Conservation (phyloP, 495 filamentous ascomycete genomes). For the Glarea lozoyensis region DNA sequence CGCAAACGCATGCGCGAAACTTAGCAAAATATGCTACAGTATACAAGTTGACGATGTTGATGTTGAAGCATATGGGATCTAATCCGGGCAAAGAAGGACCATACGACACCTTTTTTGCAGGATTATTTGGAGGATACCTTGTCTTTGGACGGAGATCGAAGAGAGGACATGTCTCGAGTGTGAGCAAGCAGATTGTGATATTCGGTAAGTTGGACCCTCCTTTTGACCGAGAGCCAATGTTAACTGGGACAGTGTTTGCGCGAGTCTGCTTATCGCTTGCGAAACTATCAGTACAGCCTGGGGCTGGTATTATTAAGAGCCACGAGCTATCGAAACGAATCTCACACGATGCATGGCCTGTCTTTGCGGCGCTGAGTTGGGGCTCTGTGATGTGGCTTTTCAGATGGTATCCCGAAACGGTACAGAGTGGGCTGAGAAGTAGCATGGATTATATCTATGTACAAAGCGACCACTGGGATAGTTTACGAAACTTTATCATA, state of each 20-base stretch:
- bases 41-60: constrained; percentile 74
- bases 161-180: constrained; percentile 57
- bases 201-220: constrained; percentile 37
- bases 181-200: constrained; percentile 97
- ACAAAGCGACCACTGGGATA: constrained; percentile 77
- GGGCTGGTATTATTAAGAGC: constrained; percentile 29
- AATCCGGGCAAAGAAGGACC: constrained; percentile 52
- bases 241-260: constrained; percentile 58
- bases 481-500: constrained; percentile 65
- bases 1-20: constrained; percentile 83
- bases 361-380: constrained; percentile 86
- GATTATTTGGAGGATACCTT: constrained; percentile 80
- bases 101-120: constrained; percentile 83
- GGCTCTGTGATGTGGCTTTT: constrained; percentile 93
- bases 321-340: constrained; percentile 32
- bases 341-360: constrained; percentile 70
- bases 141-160: constrained; percentile 70
- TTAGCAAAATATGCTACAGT: constrained; percentile 81
- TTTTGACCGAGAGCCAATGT: not conserved
- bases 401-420: constrained; percentile 77
- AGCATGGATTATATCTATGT: constrained; percentile 98
- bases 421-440: constrained; percentile 83
- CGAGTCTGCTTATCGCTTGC: constrained; percentile 78
- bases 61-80: constrained; percentile 55
- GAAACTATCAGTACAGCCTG: constrained; percentile 66